These are phyloP conservation scores for Raddia guianensis DNA, from an alignment of 176 grass and related monocot genomes.

Conservation along the genomic window DNA sequence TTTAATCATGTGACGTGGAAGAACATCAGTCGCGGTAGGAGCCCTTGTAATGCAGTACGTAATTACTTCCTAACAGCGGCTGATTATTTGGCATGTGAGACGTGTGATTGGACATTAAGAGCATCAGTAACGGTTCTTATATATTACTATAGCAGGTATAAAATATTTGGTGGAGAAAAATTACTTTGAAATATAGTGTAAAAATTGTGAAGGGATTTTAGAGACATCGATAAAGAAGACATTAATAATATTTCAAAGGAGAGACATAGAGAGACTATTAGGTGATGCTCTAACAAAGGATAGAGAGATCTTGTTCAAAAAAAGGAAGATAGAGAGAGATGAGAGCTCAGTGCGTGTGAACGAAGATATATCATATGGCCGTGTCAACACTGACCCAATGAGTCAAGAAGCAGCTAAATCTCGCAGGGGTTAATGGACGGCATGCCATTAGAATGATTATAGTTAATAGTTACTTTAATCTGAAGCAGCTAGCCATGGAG, in stretches of 20 bases:
- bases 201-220: too few species aligned
- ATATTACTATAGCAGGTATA: too few species aligned
- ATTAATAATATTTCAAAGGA: too few species aligned
- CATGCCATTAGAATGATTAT: not conserved
- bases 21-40: conserved; percentile 1
- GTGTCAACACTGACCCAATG: not conserved
- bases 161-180: too few species aligned
- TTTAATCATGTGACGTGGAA: conserved; percentile 9
- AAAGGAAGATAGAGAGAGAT: not conserved
- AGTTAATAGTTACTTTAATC: conserved; percentile 5
- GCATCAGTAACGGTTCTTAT: too few species aligned
- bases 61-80: not conserved
- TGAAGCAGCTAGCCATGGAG: not conserved
- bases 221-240: too few species aligned
- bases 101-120: conserved; percentile 13
- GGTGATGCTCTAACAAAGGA: too few species aligned
- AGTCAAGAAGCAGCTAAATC: conserved; percentile 34
- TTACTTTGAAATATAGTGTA: too few species aligned
- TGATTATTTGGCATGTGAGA: conserved; percentile 24
- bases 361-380: conserved; percentile 12
- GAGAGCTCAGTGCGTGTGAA: conserved; percentile 24
- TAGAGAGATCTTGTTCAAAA: too few species aligned
- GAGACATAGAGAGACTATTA: too few species aligned
- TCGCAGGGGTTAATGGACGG: not conserved
- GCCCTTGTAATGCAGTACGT: not conserved